Evolutionary conservation across 1,284 basidiomycete species (phyloP).

Genomic region (Ceratobasidium sp.): DNA sequence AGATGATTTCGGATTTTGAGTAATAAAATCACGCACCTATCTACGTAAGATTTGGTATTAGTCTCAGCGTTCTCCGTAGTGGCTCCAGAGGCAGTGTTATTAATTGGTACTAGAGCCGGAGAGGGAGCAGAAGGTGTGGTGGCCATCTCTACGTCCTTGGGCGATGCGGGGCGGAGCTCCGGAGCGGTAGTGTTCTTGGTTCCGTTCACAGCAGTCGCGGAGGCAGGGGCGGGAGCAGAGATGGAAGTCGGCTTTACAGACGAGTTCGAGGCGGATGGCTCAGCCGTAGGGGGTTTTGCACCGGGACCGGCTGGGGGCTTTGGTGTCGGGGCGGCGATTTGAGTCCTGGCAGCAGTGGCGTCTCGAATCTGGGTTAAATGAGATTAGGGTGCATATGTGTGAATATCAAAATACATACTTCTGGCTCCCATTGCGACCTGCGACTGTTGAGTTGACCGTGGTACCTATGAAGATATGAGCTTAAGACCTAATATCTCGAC

Average conservation of each 20-base stretch:
- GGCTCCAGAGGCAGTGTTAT: slow-evolving; percentile 37
- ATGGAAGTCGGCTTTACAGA: slow-evolving; percentile 11
- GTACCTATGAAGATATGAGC: not conserved
- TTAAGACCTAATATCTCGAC: not conserved
- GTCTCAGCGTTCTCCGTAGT: slow-evolving; percentile 43
- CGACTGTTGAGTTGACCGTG: slow-evolving; percentile 42
- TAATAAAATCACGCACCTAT: slow-evolving; percentile 53
- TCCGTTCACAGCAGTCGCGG: slow-evolving; percentile 47
- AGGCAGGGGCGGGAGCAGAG: slow-evolving; percentile 41
- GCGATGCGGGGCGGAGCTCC: slow-evolving; percentile 6
- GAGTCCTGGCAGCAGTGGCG: slow-evolving; percentile 45
- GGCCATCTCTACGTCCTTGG: slow-evolving; percentile 42
- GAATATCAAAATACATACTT: slow-evolving; percentile 26
- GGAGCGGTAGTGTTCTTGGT: slow-evolving; percentile 33
- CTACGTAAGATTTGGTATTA: slow-evolving; percentile 40
- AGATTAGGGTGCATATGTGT: slow-evolving; percentile 3
- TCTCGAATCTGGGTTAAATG: slow-evolving; percentile 31
- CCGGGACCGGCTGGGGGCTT: slow-evolving; percentile 45
- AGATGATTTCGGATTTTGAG: not conserved
- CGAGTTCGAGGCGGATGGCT: slow-evolving; percentile 14
- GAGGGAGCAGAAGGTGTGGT: slow-evolving; percentile 13
- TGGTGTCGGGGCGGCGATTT: slow-evolving; percentile 45
- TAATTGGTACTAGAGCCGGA: slow-evolving; percentile 48
- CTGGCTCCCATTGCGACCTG: slow-evolving; percentile 38
- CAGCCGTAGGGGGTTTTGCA: slow-evolving; percentile 46